Conservation (phyloP, 371 early-diverging fungal genomes). For the Mortierella sp. region DNA sequence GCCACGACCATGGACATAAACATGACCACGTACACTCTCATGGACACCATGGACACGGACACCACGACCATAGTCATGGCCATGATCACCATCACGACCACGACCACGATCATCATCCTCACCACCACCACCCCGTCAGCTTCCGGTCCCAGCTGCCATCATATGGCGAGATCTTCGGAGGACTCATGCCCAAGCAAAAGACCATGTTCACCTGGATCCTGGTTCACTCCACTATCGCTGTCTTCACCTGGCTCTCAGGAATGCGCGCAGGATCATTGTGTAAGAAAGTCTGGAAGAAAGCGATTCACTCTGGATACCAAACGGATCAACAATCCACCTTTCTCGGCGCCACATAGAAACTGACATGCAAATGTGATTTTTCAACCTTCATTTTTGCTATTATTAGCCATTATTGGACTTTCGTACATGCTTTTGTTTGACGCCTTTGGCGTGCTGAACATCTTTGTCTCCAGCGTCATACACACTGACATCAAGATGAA, state of each 20-base stretch:
- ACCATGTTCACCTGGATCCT: conserved; percentile 74
- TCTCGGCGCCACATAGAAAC: not conserved
- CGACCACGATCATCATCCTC: conserved; percentile 41
- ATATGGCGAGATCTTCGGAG: conserved; percentile 63
- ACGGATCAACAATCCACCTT: not conserved
- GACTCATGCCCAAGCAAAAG: conserved; percentile 68
- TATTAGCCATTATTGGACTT: conserved; percentile 67
- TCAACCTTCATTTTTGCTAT: not conserved
- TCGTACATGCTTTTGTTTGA: conserved; percentile 74
- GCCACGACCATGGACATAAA: conserved; percentile 17
- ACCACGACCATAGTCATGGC: conserved; percentile 30
- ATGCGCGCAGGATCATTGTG: conserved; percentile 66
- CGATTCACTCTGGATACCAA: not conserved
- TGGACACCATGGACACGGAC: conserved; percentile 16
- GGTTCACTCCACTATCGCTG: conserved; percentile 62
- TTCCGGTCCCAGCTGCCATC: conserved; percentile 57
- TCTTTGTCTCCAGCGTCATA: conserved; percentile 69
- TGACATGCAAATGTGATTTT: not conserved
- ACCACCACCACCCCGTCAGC: conserved; percentile 51
- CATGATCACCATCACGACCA: conserved; percentile 42
- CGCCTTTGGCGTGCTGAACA: conserved; percentile 73
- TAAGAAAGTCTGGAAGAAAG: conserved; percentile 35
- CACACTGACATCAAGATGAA: conserved; percentile 62
- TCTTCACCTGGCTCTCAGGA: conserved; percentile 69
- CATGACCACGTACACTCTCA: conserved; percentile 14